Base-by-base conservation (phyloP, 2,329 filamentous ascomycete genomes). In the Tolypocladium ovalisporum region DNA sequence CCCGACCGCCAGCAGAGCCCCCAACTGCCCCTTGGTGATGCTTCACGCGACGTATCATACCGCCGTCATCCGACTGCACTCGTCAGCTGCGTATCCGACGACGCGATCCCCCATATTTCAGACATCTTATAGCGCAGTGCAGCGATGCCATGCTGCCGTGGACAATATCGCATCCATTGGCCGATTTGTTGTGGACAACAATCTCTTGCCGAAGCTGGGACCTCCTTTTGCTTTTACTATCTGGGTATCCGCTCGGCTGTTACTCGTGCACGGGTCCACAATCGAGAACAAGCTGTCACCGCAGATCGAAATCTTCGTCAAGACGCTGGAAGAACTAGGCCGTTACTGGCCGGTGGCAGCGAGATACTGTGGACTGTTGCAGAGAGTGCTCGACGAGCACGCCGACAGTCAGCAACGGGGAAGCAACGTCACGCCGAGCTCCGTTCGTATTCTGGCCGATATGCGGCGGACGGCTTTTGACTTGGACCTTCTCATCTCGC, bases 401-500 rank as follows among this genome's bases (percentile, higher is more conserved):
- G 80, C 83, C 65, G 89, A 94, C 62, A 89, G 85, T 59, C 87
- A 92, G 70, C 80, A 83, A 10, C 84, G 87, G 44, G 87, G 85
- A 13, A 87, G 90, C 64, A 81, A 87, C 3, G 82, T 89, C 34
- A 91, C 89, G 0, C 90, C 91, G 0, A 90, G 86, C 22, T 90
- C 87, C 1, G 90, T 96, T 51, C 88, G 86, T 67, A 96, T 96
- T 56, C 75, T 96, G 1, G 88, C 90, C 1, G 92, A 96, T 65
- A 96, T 97, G 92, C 82, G 92, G 24, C 81, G 92, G 24, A 95
- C 89, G 54, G 92, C 90, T 0, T 95, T 92, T 66, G 92, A 96
- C 67, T 79, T 96, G 5, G 92, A 96, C 66, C 90, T 95, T 63
- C 76, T 96, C 36, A 96, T 96, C 60, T 91, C 89, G 5, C 81